phyloP scores from a whole-genome alignment of 129 eudicot species.

The Helianthus tuberosus region DNA sequence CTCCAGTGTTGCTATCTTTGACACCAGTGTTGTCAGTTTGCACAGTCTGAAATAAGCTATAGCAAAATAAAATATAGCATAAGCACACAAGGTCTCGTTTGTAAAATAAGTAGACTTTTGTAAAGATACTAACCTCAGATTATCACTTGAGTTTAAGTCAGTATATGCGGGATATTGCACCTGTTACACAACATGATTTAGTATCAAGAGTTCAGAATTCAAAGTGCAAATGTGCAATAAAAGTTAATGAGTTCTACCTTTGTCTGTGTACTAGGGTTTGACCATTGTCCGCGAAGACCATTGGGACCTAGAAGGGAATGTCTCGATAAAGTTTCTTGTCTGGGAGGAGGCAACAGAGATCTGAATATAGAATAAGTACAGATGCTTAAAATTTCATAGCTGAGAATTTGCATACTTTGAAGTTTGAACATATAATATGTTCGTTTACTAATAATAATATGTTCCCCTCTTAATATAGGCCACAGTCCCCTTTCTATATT shows the following conservation, averaged over 20 bases:
- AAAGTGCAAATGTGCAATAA: conserved; percentile 25
- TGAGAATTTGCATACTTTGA: neutral
- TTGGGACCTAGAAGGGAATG: conserved; percentile 90
- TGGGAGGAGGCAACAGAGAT: conserved; percentile 80
- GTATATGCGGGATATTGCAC: conserved; percentile 75
- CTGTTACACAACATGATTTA: conserved; percentile 42
- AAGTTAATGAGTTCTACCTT: conserved; percentile 50
- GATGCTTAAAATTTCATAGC: neutral
- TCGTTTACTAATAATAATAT: no score
- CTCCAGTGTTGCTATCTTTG: conserved; percentile 46
- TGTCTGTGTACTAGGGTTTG: conserved; percentile 62
- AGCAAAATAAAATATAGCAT: conserved; percentile 13
- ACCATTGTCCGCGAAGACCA: conserved; percentile 85
- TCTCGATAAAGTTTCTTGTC: conserved; percentile 92
- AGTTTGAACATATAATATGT: neutral
- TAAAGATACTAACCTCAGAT: conserved; percentile 53
- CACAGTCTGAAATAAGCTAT: conserved; percentile 61
- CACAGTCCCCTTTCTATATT: no score
- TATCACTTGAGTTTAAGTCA: conserved; percentile 54
- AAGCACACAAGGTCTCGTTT: neutral
- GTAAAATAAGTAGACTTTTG: neutral
- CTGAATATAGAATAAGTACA: conserved; percentile 40
- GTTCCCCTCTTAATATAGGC: no score
- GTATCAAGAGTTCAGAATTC: neutral
- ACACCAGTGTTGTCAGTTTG: conserved; percentile 40